A percentile compares a stretch with the other conserved stretches of the same genome.
Evolutionary conservation across 768 basidiomycete species (phyloP).

Genomic region (Hortiboletus campestris): DNA sequence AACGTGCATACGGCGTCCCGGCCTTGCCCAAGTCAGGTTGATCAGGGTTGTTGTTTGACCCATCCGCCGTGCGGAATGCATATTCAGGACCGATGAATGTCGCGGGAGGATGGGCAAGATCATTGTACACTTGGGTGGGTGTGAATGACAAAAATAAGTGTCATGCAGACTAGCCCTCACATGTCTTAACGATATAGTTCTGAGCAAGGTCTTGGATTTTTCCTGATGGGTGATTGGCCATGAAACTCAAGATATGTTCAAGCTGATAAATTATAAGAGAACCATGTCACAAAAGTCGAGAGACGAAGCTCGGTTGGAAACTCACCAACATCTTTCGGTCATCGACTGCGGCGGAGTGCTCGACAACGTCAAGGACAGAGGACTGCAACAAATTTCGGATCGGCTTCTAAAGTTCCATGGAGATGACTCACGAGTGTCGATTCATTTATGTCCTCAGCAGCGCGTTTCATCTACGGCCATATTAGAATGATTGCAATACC

Average conservation of each 20-base stretch:
- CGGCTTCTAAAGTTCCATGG: neutral
- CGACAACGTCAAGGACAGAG: constrained; percentile 58
- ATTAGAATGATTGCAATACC: neutral
- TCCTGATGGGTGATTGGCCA: constrained; percentile 57
- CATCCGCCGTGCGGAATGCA: constrained; percentile 74
- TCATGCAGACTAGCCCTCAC: constrained; percentile 41
- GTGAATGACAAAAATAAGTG: neutral
- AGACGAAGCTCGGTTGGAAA: constrained; percentile 1
- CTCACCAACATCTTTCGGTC: constrained; percentile 75
- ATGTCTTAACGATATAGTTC: constrained; percentile 43
- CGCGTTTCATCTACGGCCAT: constrained; percentile 26
- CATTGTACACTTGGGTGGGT: constrained; percentile 63
- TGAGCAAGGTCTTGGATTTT: constrained; percentile 39
- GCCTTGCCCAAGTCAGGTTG: constrained; percentile 76
- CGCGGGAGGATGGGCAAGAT: constrained; percentile 75
- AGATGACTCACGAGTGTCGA: constrained; percentile 21
- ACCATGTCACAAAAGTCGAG: neutral
- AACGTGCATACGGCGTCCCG: constrained; percentile 76
- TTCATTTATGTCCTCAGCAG: constrained; percentile 30
- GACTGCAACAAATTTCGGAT: constrained; percentile 37
- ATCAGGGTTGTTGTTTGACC: constrained; percentile 70
- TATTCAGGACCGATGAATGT: constrained; percentile 64
- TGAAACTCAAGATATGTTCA: constrained; percentile 64
- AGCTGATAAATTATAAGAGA: constrained; percentile 43
- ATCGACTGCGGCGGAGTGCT: constrained; percentile 62